A percentile compares a stretch with the other conserved stretches of the same genome.
Evolutionary conservation across 2,329 filamentous ascomycete genomes (phyloP).

Genomic region (Trichoderma sp.): DNA sequence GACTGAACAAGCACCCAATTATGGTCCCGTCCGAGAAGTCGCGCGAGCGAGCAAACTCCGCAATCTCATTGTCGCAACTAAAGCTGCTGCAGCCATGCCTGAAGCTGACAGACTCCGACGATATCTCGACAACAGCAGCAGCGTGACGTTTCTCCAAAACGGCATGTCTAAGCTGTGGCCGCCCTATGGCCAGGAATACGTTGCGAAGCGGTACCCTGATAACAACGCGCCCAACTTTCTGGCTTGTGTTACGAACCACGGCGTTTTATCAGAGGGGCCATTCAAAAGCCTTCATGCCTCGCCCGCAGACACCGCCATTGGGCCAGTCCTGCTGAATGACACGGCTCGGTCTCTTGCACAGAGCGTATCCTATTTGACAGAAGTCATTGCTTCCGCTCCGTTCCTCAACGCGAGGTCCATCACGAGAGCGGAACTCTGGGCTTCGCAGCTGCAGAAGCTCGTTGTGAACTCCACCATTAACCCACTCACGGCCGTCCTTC

Average conservation of each 20-base stretch:
- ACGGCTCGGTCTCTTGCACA: conserved; percentile 6
- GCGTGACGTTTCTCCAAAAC: conserved; percentile 83
- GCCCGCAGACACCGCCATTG: conserved; percentile 51
- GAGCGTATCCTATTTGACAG: conserved; percentile 44
- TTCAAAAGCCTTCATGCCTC: conserved; percentile 59
- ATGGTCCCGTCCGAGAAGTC: conserved; percentile 46
- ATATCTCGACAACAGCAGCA: conserved; percentile 65
- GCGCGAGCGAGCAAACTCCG: conserved; percentile 53
- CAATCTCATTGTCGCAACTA: conserved; percentile 78
- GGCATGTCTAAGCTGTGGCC: conserved; percentile 74
- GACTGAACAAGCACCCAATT: conserved; percentile 48
- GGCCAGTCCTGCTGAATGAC: conserved; percentile 46
- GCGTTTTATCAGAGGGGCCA: conserved; percentile 53
- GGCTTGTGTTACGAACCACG: conserved; percentile 64
- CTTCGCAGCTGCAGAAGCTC: conserved; percentile 81
- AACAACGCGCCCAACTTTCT: conserved; percentile 66
- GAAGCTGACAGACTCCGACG: conserved; percentile 61
- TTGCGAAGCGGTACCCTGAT: conserved; percentile 44
- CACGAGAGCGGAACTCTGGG: conserved; percentile 50
- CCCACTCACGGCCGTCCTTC: conserved; percentile 77
- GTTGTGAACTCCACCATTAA: conserved; percentile 81
- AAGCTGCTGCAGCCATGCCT: conserved; percentile 67
- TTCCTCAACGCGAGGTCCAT: conserved; percentile 48
- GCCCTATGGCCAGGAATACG: conserved; percentile 51
- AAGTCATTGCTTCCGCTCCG: conserved; percentile 48